Evolutionary conservation across 306 rosid genomes (phyloP).

Genomic region (Lathyrus oleraceus): DNA sequence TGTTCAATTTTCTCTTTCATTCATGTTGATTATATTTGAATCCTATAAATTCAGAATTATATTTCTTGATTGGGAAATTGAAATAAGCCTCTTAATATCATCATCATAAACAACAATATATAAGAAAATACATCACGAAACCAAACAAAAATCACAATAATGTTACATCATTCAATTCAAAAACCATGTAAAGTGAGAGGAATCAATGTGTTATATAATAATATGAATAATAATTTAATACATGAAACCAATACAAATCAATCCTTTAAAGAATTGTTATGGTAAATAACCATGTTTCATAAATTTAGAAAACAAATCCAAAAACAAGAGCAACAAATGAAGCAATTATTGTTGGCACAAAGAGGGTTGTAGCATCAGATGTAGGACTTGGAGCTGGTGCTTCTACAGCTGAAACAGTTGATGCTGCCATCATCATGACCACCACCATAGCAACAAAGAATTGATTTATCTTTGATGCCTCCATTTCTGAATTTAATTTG

Average conservation of each 20-base stretch:
- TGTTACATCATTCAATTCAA: too few relatives aligned
- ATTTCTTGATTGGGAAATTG: too few relatives aligned
- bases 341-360: conserved; percentile 34
- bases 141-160: too few relatives aligned
- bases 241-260: background rate
- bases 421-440: conserved; percentile 31
- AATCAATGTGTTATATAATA: background rate
- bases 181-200: background rate
- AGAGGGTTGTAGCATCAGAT: conserved; percentile 42
- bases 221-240: background rate
- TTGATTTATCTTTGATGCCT: conserved; percentile 35
- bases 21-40: too few relatives aligned
- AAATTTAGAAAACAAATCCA: conserved; percentile 33
- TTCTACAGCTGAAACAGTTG: conserved; percentile 17
- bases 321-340: conserved; percentile 35
- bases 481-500: conserved; percentile 30
- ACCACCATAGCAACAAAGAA: conserved; percentile 8
- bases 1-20: background rate
- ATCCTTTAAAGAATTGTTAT: background rate
- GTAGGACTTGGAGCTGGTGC: conserved; percentile 39
- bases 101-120: too few relatives aligned
- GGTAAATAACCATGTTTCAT: background rate
- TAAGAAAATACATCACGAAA: too few relatives aligned
- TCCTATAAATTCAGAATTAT: too few relatives aligned
- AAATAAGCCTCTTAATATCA: too few relatives aligned